Evolutionary conservation across 2,329 filamentous ascomycete species (phyloP).

Genomic region (Neocatenulostroma microsporum): DNA sequence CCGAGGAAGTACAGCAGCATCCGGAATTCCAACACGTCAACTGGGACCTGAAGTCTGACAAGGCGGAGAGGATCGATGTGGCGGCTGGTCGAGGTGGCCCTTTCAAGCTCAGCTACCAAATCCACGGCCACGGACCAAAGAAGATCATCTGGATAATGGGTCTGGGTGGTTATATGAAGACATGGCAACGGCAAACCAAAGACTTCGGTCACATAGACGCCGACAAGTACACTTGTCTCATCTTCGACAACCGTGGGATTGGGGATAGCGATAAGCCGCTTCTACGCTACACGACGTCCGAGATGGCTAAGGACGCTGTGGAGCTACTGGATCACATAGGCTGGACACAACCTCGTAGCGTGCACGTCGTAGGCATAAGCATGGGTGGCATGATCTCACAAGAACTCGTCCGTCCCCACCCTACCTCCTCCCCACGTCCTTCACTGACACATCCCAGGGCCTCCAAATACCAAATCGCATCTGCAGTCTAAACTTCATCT

Average conservation of each 20-base stretch:
- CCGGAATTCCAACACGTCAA: constrained; percentile 59
- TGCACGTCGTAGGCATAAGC: constrained; percentile 69
- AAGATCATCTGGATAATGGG: constrained; percentile 76
- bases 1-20: constrained; percentile 54
- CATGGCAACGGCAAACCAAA: constrained; percentile 77
- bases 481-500: constrained; percentile 43
- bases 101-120: constrained; percentile 67
- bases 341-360: constrained; percentile 53
- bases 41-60: constrained; percentile 62
- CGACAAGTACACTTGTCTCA: constrained; percentile 61
- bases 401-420: constrained; percentile 57
- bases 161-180: constrained; percentile 58
- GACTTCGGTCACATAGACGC: constrained; percentile 68
- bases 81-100: constrained; percentile 67
- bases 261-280: constrained; percentile 71
- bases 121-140: constrained; percentile 66
- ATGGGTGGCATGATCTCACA: constrained; percentile 92
- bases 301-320: constrained; percentile 73
- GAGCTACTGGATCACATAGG: constrained; percentile 62
- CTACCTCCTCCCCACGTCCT: not conserved
- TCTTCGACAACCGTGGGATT: constrained; percentile 80
- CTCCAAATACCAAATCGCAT: constrained; percentile 41
- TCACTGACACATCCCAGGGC: constrained; percentile 13
- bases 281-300: constrained; percentile 68
- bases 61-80: constrained; percentile 54